Percentiles rank a stretch among this genome's conserved stretches.
phyloP scores from a whole-genome alignment of 352 stramenopile genomes.

The Phytophthora europaea region DNA sequence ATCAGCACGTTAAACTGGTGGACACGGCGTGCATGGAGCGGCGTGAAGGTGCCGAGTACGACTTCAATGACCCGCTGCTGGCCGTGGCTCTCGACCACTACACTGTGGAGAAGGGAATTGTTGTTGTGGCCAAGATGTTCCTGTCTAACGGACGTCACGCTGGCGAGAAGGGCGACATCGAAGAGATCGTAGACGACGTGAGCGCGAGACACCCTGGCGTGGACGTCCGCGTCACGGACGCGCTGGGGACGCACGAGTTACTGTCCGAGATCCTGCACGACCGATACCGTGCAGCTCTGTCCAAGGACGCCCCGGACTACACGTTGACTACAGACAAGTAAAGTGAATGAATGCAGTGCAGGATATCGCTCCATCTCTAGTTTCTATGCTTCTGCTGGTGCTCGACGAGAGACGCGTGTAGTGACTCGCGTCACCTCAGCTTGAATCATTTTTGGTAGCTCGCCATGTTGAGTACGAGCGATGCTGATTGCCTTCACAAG shows the following conservation, averaged over 20 bases:
- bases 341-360: not conserved
- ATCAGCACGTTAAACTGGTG: slow-evolving; percentile 58
- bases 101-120: slow-evolving; percentile 60
- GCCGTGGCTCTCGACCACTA: slow-evolving; percentile 72
- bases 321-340: slow-evolving; percentile 28
- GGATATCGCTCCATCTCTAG: not conserved
- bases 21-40: slow-evolving; percentile 83
- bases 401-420: slow-evolving; percentile 43
- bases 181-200: slow-evolving; percentile 71
- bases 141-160: slow-evolving; percentile 81
- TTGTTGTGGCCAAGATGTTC: slow-evolving; percentile 84
- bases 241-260: slow-evolving; percentile 70
- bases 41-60: slow-evolving; percentile 70
- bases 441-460: slow-evolving; percentile 63
- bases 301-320: slow-evolving; percentile 36
- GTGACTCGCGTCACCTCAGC: slow-evolving; percentile 68
- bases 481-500: slow-evolving; percentile 75
- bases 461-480: slow-evolving; percentile 59
- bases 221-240: slow-evolving; percentile 70
- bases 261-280: slow-evolving; percentile 75
- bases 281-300: slow-evolving; percentile 57
- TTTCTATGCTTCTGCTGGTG: slow-evolving; percentile 26
- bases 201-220: slow-evolving; percentile 53
- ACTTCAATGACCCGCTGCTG: slow-evolving; percentile 89
- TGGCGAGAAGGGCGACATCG: slow-evolving; percentile 80